Base-by-base conservation (phyloP, 495 filamentous ascomycete genomes). In the Penicillium canariense region DNA sequence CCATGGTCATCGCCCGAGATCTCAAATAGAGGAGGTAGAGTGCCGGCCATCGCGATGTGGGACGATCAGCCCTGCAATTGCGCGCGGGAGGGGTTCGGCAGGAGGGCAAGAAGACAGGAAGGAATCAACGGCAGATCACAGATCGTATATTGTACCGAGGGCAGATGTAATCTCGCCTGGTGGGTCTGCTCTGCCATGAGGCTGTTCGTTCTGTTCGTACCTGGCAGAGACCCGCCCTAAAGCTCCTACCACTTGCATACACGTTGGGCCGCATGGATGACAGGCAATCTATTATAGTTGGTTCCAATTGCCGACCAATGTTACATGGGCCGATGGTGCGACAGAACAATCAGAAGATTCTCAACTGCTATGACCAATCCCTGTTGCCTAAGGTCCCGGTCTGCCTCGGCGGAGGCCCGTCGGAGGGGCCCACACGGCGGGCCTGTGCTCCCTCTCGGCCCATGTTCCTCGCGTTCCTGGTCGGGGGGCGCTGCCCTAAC, bases 1-100 rank as follows among this genome's bases (percentile, higher is more conserved):
- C 60, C 66, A 47, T 67, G 63, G 50, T 68, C 66, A 17, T 60
- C 54, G n/a, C 59, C 60, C 10, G 66, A 58, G 26, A 68, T 68
- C 18, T 52, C 43, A 45, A 68, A 68, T n/a, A 68, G 54, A 27
- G 66, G 66, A 38, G 66, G 66, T 31, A 66, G 22, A 8, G 60
- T 64, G 40, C 66, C 66, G 14, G 66, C 63, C 55, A 61, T 59
- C 5, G 40, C 35, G 14, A 49, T 17, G 31, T 23, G 35, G 25
- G 45, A 42, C 35, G 23, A 26, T 36, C 17, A 48, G 20, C 25
- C 42, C 43, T 43, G 39, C 39, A 50, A 11, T 34, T 51, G 15
- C 26, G 39, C 17, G n/a, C 17, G 38, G 6, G 36, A 44, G 28
- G 18, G 50, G 36, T 35, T 44, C 23, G 50, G 22, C 17, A 45